Percentiles rank a stretch among this genome's conserved stretches.
These are phyloP conservation scores for Planoprotostelium fungivorum DNA, from an alignment of 78 protist species.

Conservation along the genomic window DNA sequence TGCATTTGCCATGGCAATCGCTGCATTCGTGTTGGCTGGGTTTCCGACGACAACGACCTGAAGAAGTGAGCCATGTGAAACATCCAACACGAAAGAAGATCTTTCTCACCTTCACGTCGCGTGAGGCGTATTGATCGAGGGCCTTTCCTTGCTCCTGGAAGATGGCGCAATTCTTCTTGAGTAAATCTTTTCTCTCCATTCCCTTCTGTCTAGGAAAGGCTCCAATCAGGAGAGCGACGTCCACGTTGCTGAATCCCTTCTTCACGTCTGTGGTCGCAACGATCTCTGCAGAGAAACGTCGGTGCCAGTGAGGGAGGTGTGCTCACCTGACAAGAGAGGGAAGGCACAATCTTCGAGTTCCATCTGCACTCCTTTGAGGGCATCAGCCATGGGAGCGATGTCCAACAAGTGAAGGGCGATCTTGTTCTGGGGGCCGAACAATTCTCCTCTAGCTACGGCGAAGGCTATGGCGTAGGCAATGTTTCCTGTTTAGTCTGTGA, in stretches of 20 bases:
- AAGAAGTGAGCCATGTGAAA: not conserved
- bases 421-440: conserved; percentile 70
- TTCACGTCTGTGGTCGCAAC: conserved; percentile 53
- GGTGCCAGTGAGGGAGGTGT: not conserved
- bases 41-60: conserved; percentile 91
- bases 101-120: conserved; percentile 45
- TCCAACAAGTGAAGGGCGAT: conserved; percentile 88
- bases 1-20: conserved; percentile 62
- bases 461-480: conserved; percentile 77
- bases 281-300: not conserved
- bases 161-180: conserved; percentile 74
- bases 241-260: conserved; percentile 45
- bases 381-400: conserved; percentile 49
- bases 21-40: conserved; percentile 96
- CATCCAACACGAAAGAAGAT: not conserved
- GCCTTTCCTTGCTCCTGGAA: conserved; percentile 86
- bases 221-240: conserved; percentile 82
- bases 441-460: conserved; percentile 58
- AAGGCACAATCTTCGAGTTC: conserved; percentile 49
- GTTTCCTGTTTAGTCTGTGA: conserved; percentile 22
- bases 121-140: conserved; percentile 63
- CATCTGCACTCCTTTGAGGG: conserved; percentile 53
- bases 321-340: conserved; percentile 4
- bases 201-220: conserved; percentile 94
- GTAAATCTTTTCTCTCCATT: conserved; percentile 91